phyloP scores from a whole-genome alignment of 1,284 basidiomycete genomes.

The Cerrena zonata region DNA sequence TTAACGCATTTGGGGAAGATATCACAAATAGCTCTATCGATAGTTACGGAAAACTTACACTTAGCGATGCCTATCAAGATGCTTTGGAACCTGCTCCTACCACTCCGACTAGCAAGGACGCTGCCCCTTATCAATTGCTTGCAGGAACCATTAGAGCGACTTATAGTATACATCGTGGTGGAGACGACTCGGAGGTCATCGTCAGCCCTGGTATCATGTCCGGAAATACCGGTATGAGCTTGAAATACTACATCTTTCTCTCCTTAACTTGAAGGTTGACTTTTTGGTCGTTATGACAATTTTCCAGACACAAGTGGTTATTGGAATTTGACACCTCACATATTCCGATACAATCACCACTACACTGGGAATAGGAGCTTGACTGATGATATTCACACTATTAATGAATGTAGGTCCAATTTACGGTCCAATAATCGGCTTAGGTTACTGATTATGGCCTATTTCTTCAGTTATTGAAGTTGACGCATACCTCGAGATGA shows the following conservation, averaged over 20 bases:
- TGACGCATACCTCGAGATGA: conserved; percentile 37
- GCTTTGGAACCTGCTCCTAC: conserved; percentile 52
- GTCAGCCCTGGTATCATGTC: conserved; percentile 51
- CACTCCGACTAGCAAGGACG: conserved; percentile 43
- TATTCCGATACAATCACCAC: conserved; percentile 44
- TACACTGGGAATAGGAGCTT: conserved; percentile 29
- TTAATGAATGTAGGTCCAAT: conserved; percentile 33
- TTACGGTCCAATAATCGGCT: neutral
- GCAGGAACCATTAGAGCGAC: conserved; percentile 46
- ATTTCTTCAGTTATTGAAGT: conserved; percentile 29
- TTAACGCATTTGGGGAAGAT: conserved; percentile 38
- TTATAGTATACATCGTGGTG: conserved; percentile 32
- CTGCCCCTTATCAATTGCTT: conserved; percentile 43
- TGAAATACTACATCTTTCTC: no score
- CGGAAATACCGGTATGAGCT: conserved; percentile 37
- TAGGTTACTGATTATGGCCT: conserved; percentile 4
- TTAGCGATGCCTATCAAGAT: conserved; percentile 39
- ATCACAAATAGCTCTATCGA: conserved; percentile 22
- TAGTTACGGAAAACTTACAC: conserved; percentile 33
- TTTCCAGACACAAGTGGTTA: conserved; percentile 40
- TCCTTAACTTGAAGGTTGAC: no score
- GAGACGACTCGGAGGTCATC: conserved; percentile 26
- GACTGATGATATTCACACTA: conserved; percentile 54
- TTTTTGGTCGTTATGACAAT: no score
- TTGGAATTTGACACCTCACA: conserved; percentile 44